Percentiles rank a stretch among this genome's conserved stretches.
phyloP scores from a whole-genome alignment of 1,139 yeast genomes.

The Nakaseomyces delphensis region DNA sequence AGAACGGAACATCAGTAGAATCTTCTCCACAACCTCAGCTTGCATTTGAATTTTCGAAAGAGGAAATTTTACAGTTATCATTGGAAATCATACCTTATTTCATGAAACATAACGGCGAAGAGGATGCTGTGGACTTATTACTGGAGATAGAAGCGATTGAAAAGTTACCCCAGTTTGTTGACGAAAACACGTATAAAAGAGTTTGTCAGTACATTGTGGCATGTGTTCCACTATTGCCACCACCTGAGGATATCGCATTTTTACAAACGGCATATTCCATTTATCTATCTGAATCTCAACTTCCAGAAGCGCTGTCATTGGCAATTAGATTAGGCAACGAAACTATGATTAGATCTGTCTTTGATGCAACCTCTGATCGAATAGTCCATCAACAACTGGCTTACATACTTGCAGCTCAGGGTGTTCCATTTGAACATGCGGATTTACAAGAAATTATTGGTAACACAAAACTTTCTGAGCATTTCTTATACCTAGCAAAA shows the following conservation, averaged over 20 bases:
- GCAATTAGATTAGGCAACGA: slow-evolving; percentile 88
- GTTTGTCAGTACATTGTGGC: slow-evolving; percentile 92
- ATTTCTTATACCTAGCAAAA: slow-evolving; percentile 69
- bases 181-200: slow-evolving; percentile 72
- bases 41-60: slow-evolving; percentile 28
- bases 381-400: slow-evolving; percentile 84
- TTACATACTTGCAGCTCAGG: slow-evolving; percentile 79
- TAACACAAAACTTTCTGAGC: slow-evolving; percentile 69
- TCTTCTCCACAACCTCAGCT: slow-evolving; percentile 9
- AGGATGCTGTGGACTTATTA: slow-evolving; percentile 92
- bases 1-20: slow-evolving; percentile 13
- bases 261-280: slow-evolving; percentile 86
- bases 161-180: slow-evolving; percentile 73
- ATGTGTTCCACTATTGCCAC: slow-evolving; percentile 90
- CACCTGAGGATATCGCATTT: slow-evolving; percentile 85
- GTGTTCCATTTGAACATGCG: slow-evolving; percentile 68
- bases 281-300: slow-evolving; percentile 67
- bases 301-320: slow-evolving; percentile 81
- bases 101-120: slow-evolving; percentile 92
- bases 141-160: slow-evolving; percentile 85
- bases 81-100: slow-evolving; percentile 81
- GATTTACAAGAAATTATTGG: slow-evolving; percentile 82
- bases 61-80: slow-evolving; percentile 54
- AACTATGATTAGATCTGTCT: slow-evolving; percentile 66
- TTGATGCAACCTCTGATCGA: slow-evolving; percentile 62